A percentile compares a stretch with the other conserved stretches of the same genome.
Evolutionary conservation across 1,139 yeast species (phyloP).

Genomic region (Kodamaea plutei): DNA sequence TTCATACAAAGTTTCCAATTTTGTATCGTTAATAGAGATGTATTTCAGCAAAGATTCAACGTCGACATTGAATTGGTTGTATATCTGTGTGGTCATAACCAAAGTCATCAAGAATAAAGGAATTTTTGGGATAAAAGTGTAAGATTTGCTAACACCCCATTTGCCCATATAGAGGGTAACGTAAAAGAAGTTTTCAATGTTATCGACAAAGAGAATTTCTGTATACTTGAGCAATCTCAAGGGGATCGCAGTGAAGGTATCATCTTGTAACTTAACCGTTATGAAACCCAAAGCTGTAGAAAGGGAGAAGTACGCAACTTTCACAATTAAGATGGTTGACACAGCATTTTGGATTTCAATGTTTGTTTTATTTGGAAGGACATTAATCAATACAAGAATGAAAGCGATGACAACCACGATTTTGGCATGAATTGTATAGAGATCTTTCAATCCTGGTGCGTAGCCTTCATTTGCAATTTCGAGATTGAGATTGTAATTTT

Average conservation of each 20-base stretch:
- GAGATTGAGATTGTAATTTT: slow-evolving; percentile 1
- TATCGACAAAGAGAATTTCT: slow-evolving; percentile 1
- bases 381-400: neutral
- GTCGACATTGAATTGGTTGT: slow-evolving; percentile 1
- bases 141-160: neutral
- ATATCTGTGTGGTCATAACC: slow-evolving; percentile 1
- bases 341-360: neutral
- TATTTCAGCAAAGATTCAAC: slow-evolving; percentile 1
- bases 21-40: neutral
- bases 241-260: neutral
- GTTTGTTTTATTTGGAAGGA: neutral
- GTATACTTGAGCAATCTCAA: neutral
- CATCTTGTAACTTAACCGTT: neutral
- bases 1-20: slow-evolving; percentile 4
- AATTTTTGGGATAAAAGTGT: neutral
- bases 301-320: neutral
- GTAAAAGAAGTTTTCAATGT: slow-evolving; percentile 3
- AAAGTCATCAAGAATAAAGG: neutral
- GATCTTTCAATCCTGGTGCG: neutral
- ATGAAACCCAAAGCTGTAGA: neutral
- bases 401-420: neutral
- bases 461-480: slow-evolving; percentile 3
- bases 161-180: slow-evolving; percentile 7
- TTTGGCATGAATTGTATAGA: neutral
- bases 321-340: neutral